Evolutionary conservation across 176 grass and related monocot species (phyloP), one percentile per base, ranked within the genome.

Genomic region (Carex parvula): DNA sequence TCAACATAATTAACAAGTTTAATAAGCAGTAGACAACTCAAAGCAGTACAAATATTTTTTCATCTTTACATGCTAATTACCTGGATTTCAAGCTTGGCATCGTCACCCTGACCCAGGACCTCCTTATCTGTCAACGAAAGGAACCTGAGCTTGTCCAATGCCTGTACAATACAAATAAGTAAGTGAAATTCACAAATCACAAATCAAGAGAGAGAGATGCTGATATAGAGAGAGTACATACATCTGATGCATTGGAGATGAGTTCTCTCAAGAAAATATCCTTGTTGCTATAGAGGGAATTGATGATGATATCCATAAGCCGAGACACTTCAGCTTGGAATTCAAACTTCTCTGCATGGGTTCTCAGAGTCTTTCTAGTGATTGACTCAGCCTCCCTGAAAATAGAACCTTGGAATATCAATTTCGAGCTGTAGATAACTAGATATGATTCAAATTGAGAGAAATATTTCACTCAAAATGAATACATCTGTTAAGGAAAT

Each of bases 241-340:
- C 96, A 81, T 99, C 96, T 50, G 96, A 99, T 77, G 96, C 96
- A 90, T 99, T 99, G 64, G 96, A 98, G 11, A 98, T 95, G 26
- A 98, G 93, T 86, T 98, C 96, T 88, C 95, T 95, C 77, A 98
- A 87, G 55, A 90, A 98, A 79, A 98, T 98, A 61, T 98, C 96
- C 88, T 98, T 98, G 92, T 98, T 98, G 70, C 93, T 98, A 75
- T 98, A 98, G 69, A 98, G 93, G 22, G 96, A 98, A 78, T 98
- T 98, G 83, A 99, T 99, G 85, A 99, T 85, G 76, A 99, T 99
- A 86, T 99, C 96, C 96, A 99, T 99, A 50, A 95, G 91, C 16
- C 96, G 92, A 82, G 96, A 95, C 81, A 98, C 95, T 88, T 98
- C 95, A 26, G 95, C 95, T 84, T 98, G 95, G 91, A 98, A 98